phyloP scores from a whole-genome alignment of 1,284 basidiomycete genomes.

The Mycosarcoma mackinlayi region DNA sequence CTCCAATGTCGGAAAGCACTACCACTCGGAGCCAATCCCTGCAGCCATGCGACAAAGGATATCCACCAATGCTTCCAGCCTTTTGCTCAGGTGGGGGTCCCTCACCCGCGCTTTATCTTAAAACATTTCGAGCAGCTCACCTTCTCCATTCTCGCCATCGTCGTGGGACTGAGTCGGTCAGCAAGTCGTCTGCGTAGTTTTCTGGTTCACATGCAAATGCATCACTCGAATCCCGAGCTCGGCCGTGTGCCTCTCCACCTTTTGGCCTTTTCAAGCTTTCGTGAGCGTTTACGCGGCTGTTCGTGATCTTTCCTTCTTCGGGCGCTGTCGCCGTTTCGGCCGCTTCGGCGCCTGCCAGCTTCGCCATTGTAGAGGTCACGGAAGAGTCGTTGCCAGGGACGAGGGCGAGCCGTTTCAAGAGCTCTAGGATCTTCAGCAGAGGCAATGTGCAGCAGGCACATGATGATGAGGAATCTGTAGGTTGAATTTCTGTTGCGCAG shows the following conservation, averaged over 20 bases:
- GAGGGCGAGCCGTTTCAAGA: constrained; percentile 27
- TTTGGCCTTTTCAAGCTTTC: constrained; percentile 45
- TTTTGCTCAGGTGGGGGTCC: constrained; percentile 42
- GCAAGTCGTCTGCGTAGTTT: constrained; percentile 14
- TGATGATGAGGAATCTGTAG: constrained; percentile 44
- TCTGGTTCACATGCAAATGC: constrained; percentile 49
- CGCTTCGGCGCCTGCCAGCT: neutral
- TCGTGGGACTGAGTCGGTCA: constrained; percentile 27
- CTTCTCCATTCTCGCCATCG: constrained; percentile 16
- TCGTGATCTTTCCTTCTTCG: constrained; percentile 9
- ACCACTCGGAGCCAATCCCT: constrained; percentile 23
- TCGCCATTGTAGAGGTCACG: too few species aligned
- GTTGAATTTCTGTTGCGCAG: constrained; percentile 29
- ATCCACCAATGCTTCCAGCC: constrained; percentile 47
- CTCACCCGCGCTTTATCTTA: constrained; percentile 22
- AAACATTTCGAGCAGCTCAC: constrained; percentile 27
- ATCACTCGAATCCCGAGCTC: constrained; percentile 18
- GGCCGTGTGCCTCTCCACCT: constrained; percentile 35
- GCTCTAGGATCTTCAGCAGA: constrained; percentile 42
- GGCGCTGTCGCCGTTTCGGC: neutral
- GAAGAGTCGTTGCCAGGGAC: too few species aligned
- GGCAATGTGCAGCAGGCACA: constrained; percentile 35
- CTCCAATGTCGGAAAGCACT: constrained; percentile 16
- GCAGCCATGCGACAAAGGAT: constrained; percentile 45
- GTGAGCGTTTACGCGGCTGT: constrained; percentile 23